phyloP scores from a whole-genome alignment of 805 yeast species.

The Suhomyces kilbournensis region DNA sequence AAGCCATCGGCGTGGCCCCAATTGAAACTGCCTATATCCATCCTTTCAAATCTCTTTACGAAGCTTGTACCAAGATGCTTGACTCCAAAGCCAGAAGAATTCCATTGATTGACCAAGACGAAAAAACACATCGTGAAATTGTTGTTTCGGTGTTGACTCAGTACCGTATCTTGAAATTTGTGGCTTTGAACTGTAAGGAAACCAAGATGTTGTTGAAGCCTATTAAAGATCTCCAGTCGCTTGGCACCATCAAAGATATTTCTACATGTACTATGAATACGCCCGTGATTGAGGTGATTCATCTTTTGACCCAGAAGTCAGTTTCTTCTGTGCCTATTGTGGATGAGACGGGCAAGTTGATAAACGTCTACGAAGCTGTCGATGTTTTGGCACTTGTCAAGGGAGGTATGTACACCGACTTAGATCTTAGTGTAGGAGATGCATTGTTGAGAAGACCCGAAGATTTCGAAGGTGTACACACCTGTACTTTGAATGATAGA shows the following conservation, averaged over 20 bases:
- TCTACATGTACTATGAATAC: slow-evolving; percentile 84
- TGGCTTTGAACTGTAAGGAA: slow-evolving; percentile 93
- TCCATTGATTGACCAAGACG: slow-evolving; percentile 92
- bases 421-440: slow-evolving; percentile 90
- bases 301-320: slow-evolving; percentile 69
- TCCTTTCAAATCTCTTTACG: slow-evolving; percentile 85
- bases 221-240: slow-evolving; percentile 63
- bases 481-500: slow-evolving; percentile 85
- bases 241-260: slow-evolving; percentile 51
- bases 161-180: slow-evolving; percentile 92
- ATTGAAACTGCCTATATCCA: slow-evolving; percentile 85
- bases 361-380: slow-evolving; percentile 93
- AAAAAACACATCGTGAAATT: slow-evolving; percentile 86
- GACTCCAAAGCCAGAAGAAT: slow-evolving; percentile 87
- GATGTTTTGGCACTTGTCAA: slow-evolving; percentile 90
- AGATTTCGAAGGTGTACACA: slow-evolving; percentile 96
- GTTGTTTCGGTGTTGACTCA: slow-evolving; percentile 95
- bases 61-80: slow-evolving; percentile 91
- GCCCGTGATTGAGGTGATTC: slow-evolving; percentile 91
- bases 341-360: slow-evolving; percentile 63
- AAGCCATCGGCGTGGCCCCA: slow-evolving; percentile 80
- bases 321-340: slow-evolving; percentile 92
- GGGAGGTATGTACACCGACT: slow-evolving; percentile 90
- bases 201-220: slow-evolving; percentile 80
- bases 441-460: slow-evolving; percentile 91